Evolutionary conservation across 176 grass and related monocot species (phyloP), one percentile per base, ranked within the genome.

Genomic region (Lolium rigidum): DNA sequence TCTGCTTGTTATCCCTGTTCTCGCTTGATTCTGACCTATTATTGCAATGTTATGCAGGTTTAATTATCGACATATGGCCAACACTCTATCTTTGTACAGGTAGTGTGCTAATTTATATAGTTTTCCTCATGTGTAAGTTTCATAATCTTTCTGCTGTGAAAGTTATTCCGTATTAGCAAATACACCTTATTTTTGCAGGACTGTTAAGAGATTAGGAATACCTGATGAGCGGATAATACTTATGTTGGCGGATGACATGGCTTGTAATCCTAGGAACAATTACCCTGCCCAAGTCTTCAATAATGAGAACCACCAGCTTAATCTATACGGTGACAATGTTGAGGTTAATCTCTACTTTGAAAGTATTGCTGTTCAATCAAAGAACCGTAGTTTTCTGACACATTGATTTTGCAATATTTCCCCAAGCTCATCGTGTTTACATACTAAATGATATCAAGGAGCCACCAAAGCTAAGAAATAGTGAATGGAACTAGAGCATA

Each of bases 281-380:
- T 96, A 93, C 83, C 97, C 97, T 87, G 97, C 97, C 38, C 97
- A 96, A 87, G 97, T 99, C 77, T 99, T 99, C 82, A 99, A 99
- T 80, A 96, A 99, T 85, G 97, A 94, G 85, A 99, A 99, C 85
- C 97, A 99, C 80, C 94, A 96, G 84, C 85, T 99, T 69, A 99
- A 99, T 85, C 79, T 99, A 15, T 99, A 99, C 62, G 97, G 92
- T 21, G 90, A 99, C 79, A 99, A 96, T 65, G 94, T 99, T 50
- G 97, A 99, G 92, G 97, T 99, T 14, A 91, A 80, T 91, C 37
- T 69, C 61, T 68, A 70, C 69, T 73, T 47, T 74, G n/a, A 58
- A 83, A 57, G 37, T 75, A 48, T 44, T 67, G n/a, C 31, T 52
- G 16, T 10, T 74, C 56, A 89, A 80, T 26, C 58, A 82, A 82